Evolutionary conservation across 768 basidiomycete species (phyloP), one percentile per base, ranked within the genome.

Genomic region (Cytidiella melzeri): DNA sequence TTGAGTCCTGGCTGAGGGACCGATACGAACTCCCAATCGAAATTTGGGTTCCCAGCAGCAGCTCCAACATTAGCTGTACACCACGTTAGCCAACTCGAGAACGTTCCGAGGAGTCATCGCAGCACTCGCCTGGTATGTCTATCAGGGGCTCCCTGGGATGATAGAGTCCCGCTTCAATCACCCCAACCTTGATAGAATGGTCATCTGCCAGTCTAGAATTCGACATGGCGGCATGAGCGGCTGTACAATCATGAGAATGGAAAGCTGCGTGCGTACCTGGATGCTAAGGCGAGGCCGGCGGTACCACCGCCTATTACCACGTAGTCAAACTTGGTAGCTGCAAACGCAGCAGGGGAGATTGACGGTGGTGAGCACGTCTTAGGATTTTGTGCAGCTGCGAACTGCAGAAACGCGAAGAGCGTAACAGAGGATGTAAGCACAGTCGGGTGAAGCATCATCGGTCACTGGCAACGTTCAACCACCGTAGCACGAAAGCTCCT

Each of bases 271-370:
- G n/a, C 46, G 20, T 5, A 47, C 37, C 46, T 23, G 5, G 46
- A 36, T 10, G 37, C 46, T n/a, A 39, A 18, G n/a, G 46, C 37
- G 15, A 47, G 37, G 4, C 46, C 46, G 5, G 46, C 46, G 13
- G 46, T 47, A 26, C 46, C 46, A 12, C 46, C 46, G 37, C 46
- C 46, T 43, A n/a, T n/a, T n/a, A n/a, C n/a, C n/a, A n/a, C n/a
- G n/a, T n/a, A n/a, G n/a, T n/a, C n/a, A n/a, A n/a, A n/a, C n/a
- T n/a, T n/a, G n/a, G n/a, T n/a, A n/a, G n/a, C n/a, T n/a, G n/a
- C n/a, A n/a, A n/a, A n/a, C n/a, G n/a, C n/a, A n/a, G n/a, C n/a
- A n/a, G n/a, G n/a, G n/a, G n/a, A n/a, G n/a, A n/a, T n/a, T n/a
- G n/a, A n/a, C n/a, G n/a, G n/a, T n/a, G n/a, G n/a, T n/a, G n/a